A percentile compares a stretch with the other conserved stretches of the same genome.
Evolutionary conservation across 208 protist genomes (phyloP).

Genomic region (Trypanosomatidae sp.): DNA sequence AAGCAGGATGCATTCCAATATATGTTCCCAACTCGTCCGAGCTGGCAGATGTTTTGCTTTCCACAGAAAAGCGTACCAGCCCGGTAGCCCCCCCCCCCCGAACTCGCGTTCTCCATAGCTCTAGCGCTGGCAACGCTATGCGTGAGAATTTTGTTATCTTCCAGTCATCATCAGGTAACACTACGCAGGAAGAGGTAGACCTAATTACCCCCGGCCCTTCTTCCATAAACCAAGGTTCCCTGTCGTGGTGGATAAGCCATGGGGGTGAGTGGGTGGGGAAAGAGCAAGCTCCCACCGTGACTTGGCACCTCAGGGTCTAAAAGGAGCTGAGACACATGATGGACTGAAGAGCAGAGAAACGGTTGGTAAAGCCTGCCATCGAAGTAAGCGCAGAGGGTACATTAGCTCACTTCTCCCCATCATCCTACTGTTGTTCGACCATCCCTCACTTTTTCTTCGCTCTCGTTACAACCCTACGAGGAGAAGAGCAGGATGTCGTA

Average conservation of each 20-base stretch:
- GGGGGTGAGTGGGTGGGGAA: background rate
- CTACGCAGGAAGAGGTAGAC: background rate
- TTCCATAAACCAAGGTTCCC: too few species aligned
- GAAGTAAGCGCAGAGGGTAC: background rate
- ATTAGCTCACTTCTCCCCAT: background rate
- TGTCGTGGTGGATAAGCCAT: background rate
- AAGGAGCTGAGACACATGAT: too few species aligned
- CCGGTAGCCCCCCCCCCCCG: background rate
- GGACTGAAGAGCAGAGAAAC: too few species aligned
- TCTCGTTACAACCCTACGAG: background rate
- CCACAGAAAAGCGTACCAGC: background rate
- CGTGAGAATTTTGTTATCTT: background rate
- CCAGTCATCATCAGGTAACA: background rate
- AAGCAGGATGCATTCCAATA: background rate
- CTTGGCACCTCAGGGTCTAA: background rate
- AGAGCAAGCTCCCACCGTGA: background rate
- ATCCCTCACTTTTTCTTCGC: background rate
- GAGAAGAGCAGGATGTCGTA: background rate
- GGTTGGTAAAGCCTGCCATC: background rate
- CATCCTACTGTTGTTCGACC: background rate
- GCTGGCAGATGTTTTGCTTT: background rate
- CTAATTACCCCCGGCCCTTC: background rate
- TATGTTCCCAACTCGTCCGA: background rate
- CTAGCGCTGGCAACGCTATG: background rate
- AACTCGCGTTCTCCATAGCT: background rate